phyloP scores from a whole-genome alignment of 768 basidiomycete genomes.

The Clathrus columnatus region DNA sequence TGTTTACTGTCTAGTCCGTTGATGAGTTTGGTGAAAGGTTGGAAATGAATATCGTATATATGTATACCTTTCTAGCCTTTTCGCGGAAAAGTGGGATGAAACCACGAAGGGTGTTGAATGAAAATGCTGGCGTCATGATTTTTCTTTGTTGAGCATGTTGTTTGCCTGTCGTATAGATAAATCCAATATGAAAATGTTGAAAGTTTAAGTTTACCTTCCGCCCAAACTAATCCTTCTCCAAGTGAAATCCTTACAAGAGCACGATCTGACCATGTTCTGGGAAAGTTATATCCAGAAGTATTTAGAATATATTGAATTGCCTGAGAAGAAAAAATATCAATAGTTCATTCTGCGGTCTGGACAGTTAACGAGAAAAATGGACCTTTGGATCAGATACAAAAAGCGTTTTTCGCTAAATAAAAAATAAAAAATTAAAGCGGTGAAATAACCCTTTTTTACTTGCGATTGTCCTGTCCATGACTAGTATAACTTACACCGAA shows the following conservation, averaged over 20 bases:
- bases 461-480: background rate
- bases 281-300: conserved; percentile 21
- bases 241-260: background rate
- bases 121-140: conserved; percentile 11
- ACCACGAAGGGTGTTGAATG: background rate
- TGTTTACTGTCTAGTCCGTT: no score
- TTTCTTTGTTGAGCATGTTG: conserved; percentile 7
- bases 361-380: background rate
- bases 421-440: background rate
- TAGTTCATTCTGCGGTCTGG: background rate
- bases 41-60: no score
- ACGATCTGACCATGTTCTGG: background rate
- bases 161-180: background rate
- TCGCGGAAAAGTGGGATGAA: no score
- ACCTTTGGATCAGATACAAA: conserved; percentile 7
- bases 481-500: conserved; percentile 17
- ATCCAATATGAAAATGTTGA: background rate
- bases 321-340: conserved; percentile 4
- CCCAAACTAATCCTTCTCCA: conserved; percentile 2
- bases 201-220: background rate
- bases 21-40: no score
- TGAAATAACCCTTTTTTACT: background rate
- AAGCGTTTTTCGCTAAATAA: background rate
- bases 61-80: no score
- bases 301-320: conserved; percentile 23